Base-by-base conservation (phyloP, 2,329 filamentous ascomycete genomes). In the Talaromyces rugulosus region DNA sequence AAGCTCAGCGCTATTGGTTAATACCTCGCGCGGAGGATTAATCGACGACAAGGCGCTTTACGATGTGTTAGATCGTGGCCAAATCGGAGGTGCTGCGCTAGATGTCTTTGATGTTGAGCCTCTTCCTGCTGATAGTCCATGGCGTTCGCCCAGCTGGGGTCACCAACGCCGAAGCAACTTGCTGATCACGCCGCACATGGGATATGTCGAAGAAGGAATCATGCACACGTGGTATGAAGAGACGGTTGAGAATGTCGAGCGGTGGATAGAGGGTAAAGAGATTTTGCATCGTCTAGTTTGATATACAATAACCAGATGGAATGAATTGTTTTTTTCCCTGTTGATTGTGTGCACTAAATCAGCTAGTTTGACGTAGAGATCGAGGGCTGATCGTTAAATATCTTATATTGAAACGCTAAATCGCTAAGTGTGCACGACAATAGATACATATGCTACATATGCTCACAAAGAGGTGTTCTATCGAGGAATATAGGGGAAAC, bases 141-240 rank as follows among this genome's bases (percentile, higher is more conserved):
- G 87, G 87, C 77, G 84, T 31, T 81, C 75, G 2, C 78, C 78
- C 3, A 75, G 77, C 53, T 89, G 86, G 88, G 87, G 87, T 1
- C 71, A 75, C 53, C 76, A 82, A 4, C 86, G 86, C 0, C 80
- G 80, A 58, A 85, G 83, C 54, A 78, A 81, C 53, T 84, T 91
- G 0, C 70, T 91, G 12, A 67, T 90, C 65, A 89, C 86, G 57
- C 89, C 89, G 27, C 89, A 92, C 70, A 89, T 88, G 82, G 89
- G 88, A 0, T 92, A 91, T 69, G 87, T 89, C 0, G 85, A 89
- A 65, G 81, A 83, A 52, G 81, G 78, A 1, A 81, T 78, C 0
- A 75, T 90, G 64, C 75, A 78, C 16, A 73, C 67, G 1, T 90
- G 87, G 86, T 90, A 90, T 71, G 78, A 82, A 62, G 81, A 86